Conservation (phyloP, 1,284 basidiomycete species). For the Cystobasidium slooffiae region DNA sequence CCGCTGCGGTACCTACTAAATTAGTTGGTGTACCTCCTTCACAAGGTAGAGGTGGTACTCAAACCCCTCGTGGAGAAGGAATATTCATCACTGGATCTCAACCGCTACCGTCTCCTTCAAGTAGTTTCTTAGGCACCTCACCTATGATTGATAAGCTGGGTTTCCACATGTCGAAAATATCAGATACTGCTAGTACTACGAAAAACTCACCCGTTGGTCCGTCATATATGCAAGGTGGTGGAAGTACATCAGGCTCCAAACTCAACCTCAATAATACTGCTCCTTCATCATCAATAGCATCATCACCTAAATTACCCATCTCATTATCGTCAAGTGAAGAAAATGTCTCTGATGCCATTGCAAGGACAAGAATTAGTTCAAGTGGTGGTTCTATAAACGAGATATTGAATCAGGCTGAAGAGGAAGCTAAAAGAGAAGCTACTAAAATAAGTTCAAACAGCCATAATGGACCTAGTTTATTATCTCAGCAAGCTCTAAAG, state of each 20-base stretch:
- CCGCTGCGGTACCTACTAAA: constrained; percentile 68
- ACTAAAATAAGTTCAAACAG: constrained; percentile 7
- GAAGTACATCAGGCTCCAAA: constrained; percentile 1
- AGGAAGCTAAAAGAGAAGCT: constrained; percentile 24
- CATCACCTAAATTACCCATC: constrained; percentile 12
- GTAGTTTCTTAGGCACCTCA: constrained; percentile 68
- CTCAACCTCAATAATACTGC: background rate
- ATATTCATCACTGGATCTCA: constrained; percentile 91
- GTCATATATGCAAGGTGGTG: constrained; percentile 17
- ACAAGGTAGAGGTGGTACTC: constrained; percentile 93
- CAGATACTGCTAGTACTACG: constrained; percentile 47
- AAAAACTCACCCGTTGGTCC: constrained; percentile 18
- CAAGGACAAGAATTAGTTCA: constrained; percentile 30
- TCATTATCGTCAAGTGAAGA: constrained; percentile 36
- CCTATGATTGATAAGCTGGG: constrained; percentile 88
- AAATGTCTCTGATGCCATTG: constrained; percentile 39
- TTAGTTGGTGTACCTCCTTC: constrained; percentile 94
- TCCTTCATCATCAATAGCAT: constrained; percentile 16
- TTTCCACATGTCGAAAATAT: constrained; percentile 82
- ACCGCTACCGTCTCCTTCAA: constrained; percentile 80
- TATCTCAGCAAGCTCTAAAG: constrained; percentile 53
- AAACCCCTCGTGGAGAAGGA: constrained; percentile 87
- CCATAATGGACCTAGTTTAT: constrained; percentile 54
- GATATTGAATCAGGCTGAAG: constrained; percentile 22
- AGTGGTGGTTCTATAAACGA: constrained; percentile 22